Evolutionary conservation across 2,329 filamentous ascomycete species (phyloP).

Genomic region (Botryotinia calthae): DNA sequence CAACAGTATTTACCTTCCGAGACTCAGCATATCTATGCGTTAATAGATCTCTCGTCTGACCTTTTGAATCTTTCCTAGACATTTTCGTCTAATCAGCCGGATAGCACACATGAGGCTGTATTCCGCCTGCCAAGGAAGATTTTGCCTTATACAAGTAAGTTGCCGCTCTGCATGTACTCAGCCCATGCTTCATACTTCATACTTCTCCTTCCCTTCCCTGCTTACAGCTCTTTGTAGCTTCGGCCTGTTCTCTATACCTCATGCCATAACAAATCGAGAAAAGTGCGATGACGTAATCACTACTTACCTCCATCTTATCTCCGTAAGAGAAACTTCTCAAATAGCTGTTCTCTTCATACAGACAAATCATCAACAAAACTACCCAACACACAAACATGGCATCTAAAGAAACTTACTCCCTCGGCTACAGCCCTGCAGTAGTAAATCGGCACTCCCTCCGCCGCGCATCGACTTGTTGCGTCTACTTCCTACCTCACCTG

Average conservation of each 20-base stretch:
- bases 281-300: slow-evolving; percentile 2
- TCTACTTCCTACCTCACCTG: slow-evolving; percentile 17
- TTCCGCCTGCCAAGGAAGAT: not conserved
- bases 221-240: not conserved
- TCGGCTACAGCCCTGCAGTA: slow-evolving; percentile 7
- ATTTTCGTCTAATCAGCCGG: not conserved
- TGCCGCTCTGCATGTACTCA: not conserved
- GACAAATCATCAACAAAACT: not conserved
- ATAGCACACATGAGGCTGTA: not conserved
- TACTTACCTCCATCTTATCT: slow-evolving; percentile 7
- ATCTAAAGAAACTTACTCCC: slow-evolving; percentile 14
- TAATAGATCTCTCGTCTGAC: not conserved
- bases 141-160: not conserved
- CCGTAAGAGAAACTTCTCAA: not conserved
- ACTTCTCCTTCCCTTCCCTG: no score
- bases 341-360: not conserved
- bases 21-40: not conserved
- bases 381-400: not conserved
- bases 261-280: no score
- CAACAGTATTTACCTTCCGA: not conserved
- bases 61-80: not conserved
- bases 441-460: slow-evolving; percentile 13
- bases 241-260: no score
- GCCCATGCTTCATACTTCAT: not conserved
- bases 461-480: slow-evolving; percentile 15